Evolutionary conservation across 306 rosid species (phyloP), one percentile per base, ranked within the genome.

Genomic region (Gastrolobium villosum): DNA sequence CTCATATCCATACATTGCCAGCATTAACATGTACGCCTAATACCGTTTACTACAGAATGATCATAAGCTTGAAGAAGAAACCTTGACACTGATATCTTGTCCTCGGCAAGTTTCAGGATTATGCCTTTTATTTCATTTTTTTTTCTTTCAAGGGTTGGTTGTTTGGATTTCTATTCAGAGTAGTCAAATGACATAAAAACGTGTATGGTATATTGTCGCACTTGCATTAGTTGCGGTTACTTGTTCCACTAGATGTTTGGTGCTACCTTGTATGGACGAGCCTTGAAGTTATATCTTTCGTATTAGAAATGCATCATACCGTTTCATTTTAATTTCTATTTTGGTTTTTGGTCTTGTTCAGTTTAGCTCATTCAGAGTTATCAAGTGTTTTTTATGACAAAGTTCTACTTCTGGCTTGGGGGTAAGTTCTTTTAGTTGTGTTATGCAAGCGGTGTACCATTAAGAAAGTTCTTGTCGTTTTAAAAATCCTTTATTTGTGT

Each of bases 321-420:
- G 72, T 14, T 46, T 80, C 54, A 3, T 45, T 57, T 35, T 39
- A 41, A 59, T 40, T 10, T 50, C 37, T 63, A 48, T 41, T 32
- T 7, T 67, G 35, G 40, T 53, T 76, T 66, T 78, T 77, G 37
- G 41, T 64, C 70, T 80, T 74, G 43, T 83, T 36, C 87, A 93
- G 98, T 84, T 91, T 93, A 77, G 99, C 99, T 2, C 98, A 95
- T 81, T 93, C 98, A 5, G 97, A 95, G 85, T 77, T 95, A 82
- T 93, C 96, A 8, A 95, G 94, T 53, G 97, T 95, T 63, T 93
- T 93, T 80, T 95, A 91, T 9, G 96, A 93, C 54, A 91, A 93
- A 84, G 98, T 95, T 84, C 89, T 95, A 60, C 87, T 86, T 50
- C 59, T 82, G n/a, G 88, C 89, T 72, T 77, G 87, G 84, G 86